Evolutionary conservation across 129 eudicot genomes (phyloP), one percentile per base, ranked within the genome.

Genomic region (Apium graveolens): DNA sequence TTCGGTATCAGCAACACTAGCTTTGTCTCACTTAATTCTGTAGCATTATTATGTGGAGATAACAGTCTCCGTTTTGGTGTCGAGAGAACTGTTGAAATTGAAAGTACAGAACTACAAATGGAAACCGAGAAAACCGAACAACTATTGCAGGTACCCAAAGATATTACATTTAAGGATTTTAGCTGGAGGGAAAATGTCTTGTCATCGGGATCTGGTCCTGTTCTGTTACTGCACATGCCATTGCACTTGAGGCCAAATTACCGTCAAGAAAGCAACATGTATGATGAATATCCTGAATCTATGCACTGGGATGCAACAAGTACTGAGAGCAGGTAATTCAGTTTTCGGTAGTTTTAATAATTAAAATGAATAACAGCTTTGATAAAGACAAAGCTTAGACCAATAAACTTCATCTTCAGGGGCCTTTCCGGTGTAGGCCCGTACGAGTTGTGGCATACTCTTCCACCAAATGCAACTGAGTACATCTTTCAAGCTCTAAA

Each of bases 151-250:
- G 85, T 41, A 72, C 71, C 81, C 38, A 75, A 80, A 35, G 85
- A 53, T 77, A 80, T 74, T 75, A 74, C 79, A 48, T 70, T 69
- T 27, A 27, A 74, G 71, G 84, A 88, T 65, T n/a, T 74, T 44
- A 76, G 80, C 51, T 88, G 92, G 89, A 83, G 88, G 72, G 89
- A 86, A 83, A 86, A 86, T 80, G 45, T 71, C 26, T 70, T 80
- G 83, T 82, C 81, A 62, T 82, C 92, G 7, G 89, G 89, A 41
- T 81, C 88, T 24, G 89, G 89, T 62, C 92, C 92, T 51, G 92
- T 88, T 49, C 85, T 88, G 35, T 80, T 88, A 76, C 88, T 86
- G 84, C 92, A 88, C 79, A 74, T 88, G 75, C 92, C 92, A n/a
- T 76, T 88, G 82, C 89, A 86, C 69, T 81, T 62, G 60, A 86